Conservation (phyloP, 768 basidiomycete genomes). For the Tephrocybe sp. region DNA sequence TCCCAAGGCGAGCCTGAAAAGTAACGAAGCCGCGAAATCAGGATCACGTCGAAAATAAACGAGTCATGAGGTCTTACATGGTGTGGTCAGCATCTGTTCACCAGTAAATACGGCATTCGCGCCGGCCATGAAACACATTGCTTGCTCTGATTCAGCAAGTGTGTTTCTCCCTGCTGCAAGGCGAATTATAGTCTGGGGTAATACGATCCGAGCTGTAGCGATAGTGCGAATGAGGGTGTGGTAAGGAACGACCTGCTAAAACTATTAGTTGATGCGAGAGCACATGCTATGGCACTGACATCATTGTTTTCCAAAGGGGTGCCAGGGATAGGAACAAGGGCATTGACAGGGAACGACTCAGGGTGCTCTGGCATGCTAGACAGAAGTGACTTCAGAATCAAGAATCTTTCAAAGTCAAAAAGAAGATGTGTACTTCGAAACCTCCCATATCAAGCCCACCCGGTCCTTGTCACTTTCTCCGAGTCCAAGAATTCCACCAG, state of each 20-base stretch:
- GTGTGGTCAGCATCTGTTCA: slow-evolving; percentile 95
- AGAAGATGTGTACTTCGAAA: slow-evolving; percentile 66
- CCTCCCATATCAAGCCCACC: slow-evolving; percentile 92
- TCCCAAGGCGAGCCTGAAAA: slow-evolving; percentile 87
- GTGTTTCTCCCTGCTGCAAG: slow-evolving; percentile 93
- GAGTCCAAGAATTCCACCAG: slow-evolving; percentile 92
- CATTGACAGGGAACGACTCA: slow-evolving; percentile 99
- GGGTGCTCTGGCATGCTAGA: slow-evolving; percentile 90
- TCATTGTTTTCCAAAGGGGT: slow-evolving; percentile 93
- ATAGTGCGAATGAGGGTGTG: slow-evolving; percentile 91
- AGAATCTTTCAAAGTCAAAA: not conserved
- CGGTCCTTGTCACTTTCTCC: slow-evolving; percentile 90
- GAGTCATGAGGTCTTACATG: slow-evolving; percentile 57
- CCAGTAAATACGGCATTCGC: slow-evolving; percentile 99
- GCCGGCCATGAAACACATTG: slow-evolving; percentile 98
- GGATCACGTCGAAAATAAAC: slow-evolving; percentile 8
- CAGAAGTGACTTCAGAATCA: slow-evolving; percentile 15
- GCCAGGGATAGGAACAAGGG: slow-evolving; percentile 92
- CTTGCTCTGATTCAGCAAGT: slow-evolving; percentile 88
- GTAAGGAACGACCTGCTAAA: slow-evolving; percentile 68
- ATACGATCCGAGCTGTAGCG: slow-evolving; percentile 89
- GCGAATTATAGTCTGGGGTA: slow-evolving; percentile 92
- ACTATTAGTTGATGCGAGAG: not conserved
- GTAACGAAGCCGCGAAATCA: slow-evolving; percentile 8
- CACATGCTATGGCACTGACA: slow-evolving; percentile 36